Conservation (phyloP, 306 rosid species). For the Acacia confusa region DNA sequence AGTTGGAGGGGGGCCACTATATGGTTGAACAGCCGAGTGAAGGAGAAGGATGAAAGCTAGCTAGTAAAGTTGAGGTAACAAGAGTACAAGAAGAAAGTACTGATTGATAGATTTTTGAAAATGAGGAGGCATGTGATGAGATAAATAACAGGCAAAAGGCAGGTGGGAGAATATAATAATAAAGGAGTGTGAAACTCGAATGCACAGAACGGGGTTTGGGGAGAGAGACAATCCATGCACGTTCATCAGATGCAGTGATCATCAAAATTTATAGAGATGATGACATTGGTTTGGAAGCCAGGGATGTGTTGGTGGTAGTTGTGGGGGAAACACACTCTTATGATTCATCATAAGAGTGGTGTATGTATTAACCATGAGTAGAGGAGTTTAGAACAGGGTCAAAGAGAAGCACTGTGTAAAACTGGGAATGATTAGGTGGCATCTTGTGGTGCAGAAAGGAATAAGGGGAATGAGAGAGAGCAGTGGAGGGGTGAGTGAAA, state of each 20-base stretch:
- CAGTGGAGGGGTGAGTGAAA: background rate
- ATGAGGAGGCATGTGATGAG: background rate
- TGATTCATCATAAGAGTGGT: background rate
- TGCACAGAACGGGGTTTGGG: background rate
- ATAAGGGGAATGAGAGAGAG: too few species aligned
- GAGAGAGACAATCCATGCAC: background rate
- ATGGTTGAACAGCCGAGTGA: background rate
- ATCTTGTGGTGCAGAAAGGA: too few species aligned
- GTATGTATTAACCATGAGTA: background rate
- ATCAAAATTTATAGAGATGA: background rate
- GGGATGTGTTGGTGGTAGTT: background rate
- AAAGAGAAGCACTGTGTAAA: too few species aligned
- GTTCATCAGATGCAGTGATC: background rate
- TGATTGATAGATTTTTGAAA: background rate
- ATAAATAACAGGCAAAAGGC: background rate
- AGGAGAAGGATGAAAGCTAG: background rate
- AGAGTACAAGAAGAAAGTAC: background rate
- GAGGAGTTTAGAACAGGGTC: background rate
- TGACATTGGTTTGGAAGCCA: background rate
- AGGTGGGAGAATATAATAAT: background rate
- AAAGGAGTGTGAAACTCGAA: background rate
- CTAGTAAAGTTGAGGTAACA: background rate
- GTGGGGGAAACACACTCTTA: too few species aligned
- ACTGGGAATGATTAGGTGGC: too few species aligned
- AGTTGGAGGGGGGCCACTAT: background rate